Percentiles rank a stretch among this genome's conserved stretches.
Evolutionary conservation across 2,329 filamentous ascomycete species (phyloP).

Genomic region (Meredithiella fracta): DNA sequence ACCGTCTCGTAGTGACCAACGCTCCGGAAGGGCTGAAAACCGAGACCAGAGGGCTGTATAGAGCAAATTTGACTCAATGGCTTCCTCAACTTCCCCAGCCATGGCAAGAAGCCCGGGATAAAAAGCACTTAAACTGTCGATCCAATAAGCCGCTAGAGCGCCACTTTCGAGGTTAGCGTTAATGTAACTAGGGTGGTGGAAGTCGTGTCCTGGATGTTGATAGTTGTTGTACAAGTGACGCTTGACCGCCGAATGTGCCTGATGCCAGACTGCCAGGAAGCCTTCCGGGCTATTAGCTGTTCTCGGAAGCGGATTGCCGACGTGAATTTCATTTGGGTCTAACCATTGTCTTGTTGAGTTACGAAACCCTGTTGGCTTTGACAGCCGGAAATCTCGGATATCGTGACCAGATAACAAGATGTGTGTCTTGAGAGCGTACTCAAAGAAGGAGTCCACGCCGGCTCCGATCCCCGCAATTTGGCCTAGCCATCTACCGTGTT

Average conservation of each 20-base stretch:
- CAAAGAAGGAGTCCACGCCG: constrained; percentile 95
- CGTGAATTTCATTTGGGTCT: constrained; percentile 46
- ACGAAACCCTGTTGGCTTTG: constrained; percentile 26
- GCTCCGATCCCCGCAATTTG: constrained; percentile 88
- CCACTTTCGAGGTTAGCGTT: constrained; percentile 81
- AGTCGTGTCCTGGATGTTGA: constrained; percentile 19
- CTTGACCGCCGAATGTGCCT: constrained; percentile 74
- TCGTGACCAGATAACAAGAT: constrained; percentile 69
- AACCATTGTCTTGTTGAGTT: constrained; percentile 29
- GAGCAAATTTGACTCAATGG: constrained; percentile 73
- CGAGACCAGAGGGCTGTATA: constrained; percentile 90
- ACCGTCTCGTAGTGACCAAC: constrained; percentile 76
- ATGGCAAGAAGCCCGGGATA: constrained; percentile 79
- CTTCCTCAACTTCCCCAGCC: constrained; percentile 80
- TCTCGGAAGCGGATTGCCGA: constrained; percentile 35
- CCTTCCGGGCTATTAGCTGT: constrained; percentile 57
- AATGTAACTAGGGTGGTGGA: constrained; percentile 81
- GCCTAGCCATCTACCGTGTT: constrained; percentile 77
- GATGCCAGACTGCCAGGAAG: constrained; percentile 70
- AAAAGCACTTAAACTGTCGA: constrained; percentile 89
- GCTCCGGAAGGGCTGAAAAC: constrained; percentile 82
- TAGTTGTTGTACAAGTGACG: constrained; percentile 67
- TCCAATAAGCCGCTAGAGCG: constrained; percentile 79
- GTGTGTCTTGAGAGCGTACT: constrained; percentile 90
- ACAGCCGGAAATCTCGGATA: constrained; percentile 30